Percentiles rank a stretch among this genome's conserved stretches.
Conservation (phyloP, 164 flowering plant species). For the Houttuynia cordata region DNA sequence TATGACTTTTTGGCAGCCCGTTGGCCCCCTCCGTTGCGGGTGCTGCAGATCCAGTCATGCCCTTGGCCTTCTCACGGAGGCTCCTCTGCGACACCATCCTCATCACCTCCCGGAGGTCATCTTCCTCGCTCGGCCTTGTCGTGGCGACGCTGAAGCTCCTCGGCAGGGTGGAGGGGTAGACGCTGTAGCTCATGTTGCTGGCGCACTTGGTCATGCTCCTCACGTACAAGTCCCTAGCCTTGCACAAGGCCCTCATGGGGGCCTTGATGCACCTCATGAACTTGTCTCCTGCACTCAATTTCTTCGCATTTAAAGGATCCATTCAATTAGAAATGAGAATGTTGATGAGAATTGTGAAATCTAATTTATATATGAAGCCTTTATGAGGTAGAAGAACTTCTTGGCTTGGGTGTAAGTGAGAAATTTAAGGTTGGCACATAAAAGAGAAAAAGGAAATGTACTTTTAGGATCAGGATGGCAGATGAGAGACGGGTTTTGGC, state of each 20-base stretch:
- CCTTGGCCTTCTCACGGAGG: slow-evolving; percentile 5
- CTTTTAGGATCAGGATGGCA: no score
- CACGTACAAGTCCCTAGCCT: slow-evolving; percentile 31
- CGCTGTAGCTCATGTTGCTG: slow-evolving; percentile 12
- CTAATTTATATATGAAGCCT: no score
- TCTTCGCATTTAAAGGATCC: not conserved
- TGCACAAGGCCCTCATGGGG: slow-evolving; percentile 24
- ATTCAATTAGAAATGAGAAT: not conserved
- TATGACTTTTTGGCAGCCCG: slow-evolving; percentile 23
- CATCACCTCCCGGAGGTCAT: slow-evolving; percentile 34
- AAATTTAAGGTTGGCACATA: no score
- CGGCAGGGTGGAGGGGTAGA: slow-evolving; percentile 23
- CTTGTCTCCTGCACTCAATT: slow-evolving; percentile 10
- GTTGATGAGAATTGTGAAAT: no score
- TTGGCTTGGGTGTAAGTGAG: no score
- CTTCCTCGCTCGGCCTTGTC: slow-evolving; percentile 14
- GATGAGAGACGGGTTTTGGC: no score
- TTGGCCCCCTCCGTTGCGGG: no score
- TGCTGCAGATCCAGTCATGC: slow-evolving; percentile 2
- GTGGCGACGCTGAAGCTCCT: slow-evolving; percentile 29
- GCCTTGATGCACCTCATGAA: slow-evolving; percentile 16
- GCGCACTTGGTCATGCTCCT: slow-evolving; percentile 23
- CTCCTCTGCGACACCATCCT: slow-evolving; percentile 28
- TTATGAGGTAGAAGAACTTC: no score
- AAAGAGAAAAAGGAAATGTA: no score